These are phyloP conservation scores for Drechslerella dactyloides DNA, from an alignment of 2,329 filamentous ascomycete genomes.

Conservation along the genomic window DNA sequence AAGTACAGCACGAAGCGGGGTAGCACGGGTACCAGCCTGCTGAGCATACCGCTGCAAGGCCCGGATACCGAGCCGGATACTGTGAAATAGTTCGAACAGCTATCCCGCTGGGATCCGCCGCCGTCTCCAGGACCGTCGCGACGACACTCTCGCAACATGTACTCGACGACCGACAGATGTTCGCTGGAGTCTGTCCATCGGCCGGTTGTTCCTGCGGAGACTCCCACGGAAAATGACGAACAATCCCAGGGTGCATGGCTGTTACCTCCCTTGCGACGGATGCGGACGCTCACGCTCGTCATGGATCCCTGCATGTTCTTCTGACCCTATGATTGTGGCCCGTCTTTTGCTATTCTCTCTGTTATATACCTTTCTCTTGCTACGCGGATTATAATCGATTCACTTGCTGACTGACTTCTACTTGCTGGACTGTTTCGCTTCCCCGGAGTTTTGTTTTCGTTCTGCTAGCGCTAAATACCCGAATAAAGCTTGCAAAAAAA, in stretches of 20 bases:
- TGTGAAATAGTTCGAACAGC: constrained; percentile 36
- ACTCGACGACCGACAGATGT: background rate
- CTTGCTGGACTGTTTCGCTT: background rate
- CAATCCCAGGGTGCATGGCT: too few relatives aligned
- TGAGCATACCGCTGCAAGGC: constrained; percentile 39
- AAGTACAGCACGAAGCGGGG: constrained; percentile 44
- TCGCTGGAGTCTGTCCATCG: too few relatives aligned
- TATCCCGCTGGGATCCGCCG: background rate
- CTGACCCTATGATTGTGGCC: background rate
- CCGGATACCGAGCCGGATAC: constrained; percentile 47
- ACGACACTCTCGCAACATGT: background rate
- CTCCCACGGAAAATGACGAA: too few relatives aligned
- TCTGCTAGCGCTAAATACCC: background rate
- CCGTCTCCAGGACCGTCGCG: too few relatives aligned
- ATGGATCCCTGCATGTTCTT: background rate
- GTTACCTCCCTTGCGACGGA: too few relatives aligned
- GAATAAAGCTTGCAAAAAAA: background rate
- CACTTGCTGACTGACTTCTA: background rate
- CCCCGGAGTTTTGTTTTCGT: background rate
- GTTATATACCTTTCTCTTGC: constrained; percentile 1
- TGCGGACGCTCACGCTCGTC: too few relatives aligned
- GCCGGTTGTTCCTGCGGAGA: too few relatives aligned
- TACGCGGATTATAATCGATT: constrained; percentile 6
- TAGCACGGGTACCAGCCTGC: constrained; percentile 35
- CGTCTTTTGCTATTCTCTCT: background rate